Base-by-base conservation (phyloP, 495 filamentous ascomycete species). In the Bacidia gigantensis region DNA sequence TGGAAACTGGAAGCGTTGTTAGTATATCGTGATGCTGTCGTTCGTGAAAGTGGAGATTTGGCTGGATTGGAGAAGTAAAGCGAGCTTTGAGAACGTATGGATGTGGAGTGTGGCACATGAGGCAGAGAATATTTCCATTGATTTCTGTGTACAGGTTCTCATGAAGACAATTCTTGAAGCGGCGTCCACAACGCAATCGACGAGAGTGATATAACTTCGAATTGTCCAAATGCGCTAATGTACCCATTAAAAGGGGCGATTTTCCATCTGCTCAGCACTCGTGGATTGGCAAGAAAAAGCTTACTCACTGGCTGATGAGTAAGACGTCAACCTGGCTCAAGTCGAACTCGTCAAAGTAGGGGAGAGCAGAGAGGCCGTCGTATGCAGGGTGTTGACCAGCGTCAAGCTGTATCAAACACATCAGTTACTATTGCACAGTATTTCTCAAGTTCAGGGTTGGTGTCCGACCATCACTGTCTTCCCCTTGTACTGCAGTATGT, bases 281-380 rank as follows among this genome's bases (percentile, higher is more conserved):
- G 32, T 10, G n/a, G 32, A 39, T n/a, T 39, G n/a, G 14, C 52
- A 61, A 54, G 60, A 62, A 57, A 64, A 48, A 26, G 50, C 47
- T 60, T 48, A 73, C 89, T 79, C 87, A 95, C 89, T 98, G 92
- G 78, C 87, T 95, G 59, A 98, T 94, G 43, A 98, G 70, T 44
- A 97, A 83, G 58, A 98, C 84, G 68, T 98, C 93, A 39, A 98
- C 90, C 3, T 86, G 94, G 66, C 92, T 95, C 26, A 98, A 72
- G 64, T 98, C 92, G 64, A 96, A 98, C 62, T 98, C 89, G 64
- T 98, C 92, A 63, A 95, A 98, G 72, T 95, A 98, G 0, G 92
- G 92, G 9, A 98, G 79, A 35, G 87, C 84, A 14, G 89, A 85
- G 47, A 96, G 82, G 7, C 92, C 92, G 56, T 96, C 90, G 63